Evolutionary conservation across 345 rosid genomes (phyloP), one percentile per base, ranked within the genome.

Genomic region (Noccaea bulbosa): DNA sequence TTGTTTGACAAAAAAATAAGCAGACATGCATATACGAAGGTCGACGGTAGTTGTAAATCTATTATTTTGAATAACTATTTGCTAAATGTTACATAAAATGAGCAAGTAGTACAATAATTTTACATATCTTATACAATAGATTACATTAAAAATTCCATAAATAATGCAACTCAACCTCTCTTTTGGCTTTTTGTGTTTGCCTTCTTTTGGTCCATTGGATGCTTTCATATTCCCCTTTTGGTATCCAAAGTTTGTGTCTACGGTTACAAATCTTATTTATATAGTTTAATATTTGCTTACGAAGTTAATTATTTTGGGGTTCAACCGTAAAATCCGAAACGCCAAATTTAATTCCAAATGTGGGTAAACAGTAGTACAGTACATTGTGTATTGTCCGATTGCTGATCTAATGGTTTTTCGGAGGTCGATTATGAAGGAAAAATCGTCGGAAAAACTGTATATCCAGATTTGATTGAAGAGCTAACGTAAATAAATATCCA

Each of bases 121-220:
- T 41, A 56, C 58, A 52, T 63, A 64, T 50, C 62, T 35, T 70
- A 70, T 35, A 50, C 69, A 65, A 41, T 63, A 65, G 58, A 58
- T 59, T 51, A 77, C 37, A 53, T 65, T 77, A 58, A 65, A 57
- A 64, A 33, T 6, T 30, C 48, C 44, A 63, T 56, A 65, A 63
- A 78, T 47, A 70, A 80, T 68, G 76, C 62, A 57, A 72, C 71
- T 61, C 78, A 84, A 80, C 85, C 71, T 63, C 52, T 79, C 77
- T 76, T 84, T 81, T 81, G 87, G 81, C 81, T 48, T 57, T 59
- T 64, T 80, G 81, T 75, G 78, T 76, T 81, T 79, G 71, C 67
- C 75, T 73, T 69, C 74, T 75, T 64, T 54, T 33, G 63, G 57
- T 69, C 51, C 71, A 69, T 57, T 75, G 47, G 80, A 83, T 81